Conservation (phyloP, 306 rosid genomes). For the Clitoria ternatea region DNA sequence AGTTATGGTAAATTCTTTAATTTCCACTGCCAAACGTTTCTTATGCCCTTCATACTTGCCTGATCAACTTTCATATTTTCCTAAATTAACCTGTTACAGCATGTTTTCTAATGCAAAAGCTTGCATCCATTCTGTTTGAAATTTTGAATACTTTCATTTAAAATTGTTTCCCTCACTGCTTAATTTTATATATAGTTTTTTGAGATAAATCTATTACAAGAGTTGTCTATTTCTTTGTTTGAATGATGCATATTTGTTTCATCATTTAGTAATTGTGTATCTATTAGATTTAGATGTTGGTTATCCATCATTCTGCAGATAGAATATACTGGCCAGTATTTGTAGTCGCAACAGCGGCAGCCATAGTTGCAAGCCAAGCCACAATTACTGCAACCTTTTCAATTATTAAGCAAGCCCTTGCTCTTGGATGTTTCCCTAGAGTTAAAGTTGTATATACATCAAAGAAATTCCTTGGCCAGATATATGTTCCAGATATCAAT, state of each 20-base stretch:
- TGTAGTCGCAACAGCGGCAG: conserved; percentile 86
- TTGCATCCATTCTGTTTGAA: neutral
- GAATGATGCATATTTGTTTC: neutral
- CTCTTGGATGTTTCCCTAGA: conserved; percentile 94
- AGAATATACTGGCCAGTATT: conserved; percentile 89
- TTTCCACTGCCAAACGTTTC: neutral
- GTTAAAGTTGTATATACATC: conserved; percentile 93
- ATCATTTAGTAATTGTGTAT: neutral
- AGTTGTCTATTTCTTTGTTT: neutral
- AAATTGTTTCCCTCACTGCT: neutral
- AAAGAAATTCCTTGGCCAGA: conserved; percentile 71
- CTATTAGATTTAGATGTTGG: conserved; percentile 32
- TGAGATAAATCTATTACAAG: neutral
- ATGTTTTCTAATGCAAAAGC: neutral
- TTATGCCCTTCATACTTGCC: neutral
- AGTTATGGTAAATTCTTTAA: neutral
- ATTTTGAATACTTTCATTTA: neutral
- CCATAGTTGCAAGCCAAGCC: conserved; percentile 93
- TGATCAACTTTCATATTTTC: neutral
- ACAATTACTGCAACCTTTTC: conserved; percentile 92
- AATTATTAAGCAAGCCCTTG: conserved; percentile 89
- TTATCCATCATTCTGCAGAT: conserved; percentile 40
- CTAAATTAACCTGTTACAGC: neutral
- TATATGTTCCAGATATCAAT: conserved; percentile 85
- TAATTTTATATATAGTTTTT: neutral